These are phyloP conservation scores for Metschnikowia peoriensis DNA, from an alignment of 805 yeast species.

Conservation along the genomic window DNA sequence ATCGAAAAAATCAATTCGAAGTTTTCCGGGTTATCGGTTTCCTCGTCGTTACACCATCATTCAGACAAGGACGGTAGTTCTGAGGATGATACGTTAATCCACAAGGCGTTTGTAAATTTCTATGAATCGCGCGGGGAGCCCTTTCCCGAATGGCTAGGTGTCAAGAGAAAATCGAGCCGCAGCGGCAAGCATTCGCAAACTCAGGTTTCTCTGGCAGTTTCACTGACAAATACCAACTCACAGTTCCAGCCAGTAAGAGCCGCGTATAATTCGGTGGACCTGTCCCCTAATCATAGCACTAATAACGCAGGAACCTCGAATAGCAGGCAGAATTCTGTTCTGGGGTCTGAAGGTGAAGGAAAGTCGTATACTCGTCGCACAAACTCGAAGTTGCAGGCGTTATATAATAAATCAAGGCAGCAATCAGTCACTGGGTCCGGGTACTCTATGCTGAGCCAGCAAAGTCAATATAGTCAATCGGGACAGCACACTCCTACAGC, in stretches of 20 bases:
- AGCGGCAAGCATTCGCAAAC: not conserved
- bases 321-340: conserved; percentile 3
- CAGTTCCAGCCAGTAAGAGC: conserved; percentile 29
- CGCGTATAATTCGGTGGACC: conserved; percentile 17
- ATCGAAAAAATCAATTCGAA: conserved; percentile 37
- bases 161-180: conserved; percentile 7
- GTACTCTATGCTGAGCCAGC: conserved; percentile 19
- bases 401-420: conserved; percentile 41
- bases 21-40: conserved; percentile 36
- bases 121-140: conserved; percentile 30
- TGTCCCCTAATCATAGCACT: not conserved
- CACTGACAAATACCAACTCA: conserved; percentile 12
- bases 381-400: conserved; percentile 36
- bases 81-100: conserved; percentile 41
- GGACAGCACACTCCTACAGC: conserved; percentile 26
- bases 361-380: conserved; percentile 30
- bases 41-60: conserved; percentile 17
- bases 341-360: conserved; percentile 10
- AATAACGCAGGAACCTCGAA: not conserved
- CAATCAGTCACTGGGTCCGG: conserved; percentile 36
- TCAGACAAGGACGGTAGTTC: conserved; percentile 39
- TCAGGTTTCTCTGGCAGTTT: not conserved
- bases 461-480: conserved; percentile 2
- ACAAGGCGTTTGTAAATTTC: conserved; percentile 42
- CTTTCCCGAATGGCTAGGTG: conserved; percentile 48